Percentiles rank a stretch among this genome's conserved stretches.
These are phyloP conservation scores for Mallotus nudiflorus DNA, from an alignment of 345 rosid genomes.

Conservation along the genomic window DNA sequence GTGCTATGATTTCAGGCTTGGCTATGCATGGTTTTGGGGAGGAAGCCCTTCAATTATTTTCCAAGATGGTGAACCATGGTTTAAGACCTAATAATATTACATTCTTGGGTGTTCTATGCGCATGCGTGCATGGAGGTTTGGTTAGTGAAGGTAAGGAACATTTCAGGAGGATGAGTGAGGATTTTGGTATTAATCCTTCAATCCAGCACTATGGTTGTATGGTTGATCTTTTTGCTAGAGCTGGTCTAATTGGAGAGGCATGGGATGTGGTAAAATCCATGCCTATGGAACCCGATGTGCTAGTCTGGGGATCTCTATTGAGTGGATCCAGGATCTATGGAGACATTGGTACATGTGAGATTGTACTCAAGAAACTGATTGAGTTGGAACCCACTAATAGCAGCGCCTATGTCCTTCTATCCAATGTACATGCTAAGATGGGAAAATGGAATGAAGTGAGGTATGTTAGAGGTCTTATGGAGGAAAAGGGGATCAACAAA, in stretches of 20 bases:
- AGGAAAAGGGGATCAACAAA: conserved; percentile 42
- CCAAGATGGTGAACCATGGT: conserved; percentile 30
- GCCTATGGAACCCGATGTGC: conserved; percentile 51
- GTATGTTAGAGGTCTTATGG: conserved; percentile 46
- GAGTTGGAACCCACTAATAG: conserved; percentile 39
- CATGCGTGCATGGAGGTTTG: conserved; percentile 49
- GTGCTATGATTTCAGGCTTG: conserved; percentile 40
- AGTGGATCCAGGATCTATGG: conserved; percentile 49
- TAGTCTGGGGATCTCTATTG: conserved; percentile 44
- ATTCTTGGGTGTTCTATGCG: conserved; percentile 31
- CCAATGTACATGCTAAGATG: conserved; percentile 3
- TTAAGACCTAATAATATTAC: conserved; percentile 26
- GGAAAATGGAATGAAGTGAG: conserved; percentile 47
- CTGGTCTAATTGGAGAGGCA: conserved; percentile 45
- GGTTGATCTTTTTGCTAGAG: conserved; percentile 57
- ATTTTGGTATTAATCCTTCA: conserved; percentile 32
- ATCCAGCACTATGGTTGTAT: conserved; percentile 51
- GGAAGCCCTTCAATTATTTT: conserved; percentile 35
- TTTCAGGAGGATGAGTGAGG: conserved; percentile 41
- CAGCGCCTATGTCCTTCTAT: conserved; percentile 11
- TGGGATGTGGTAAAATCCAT: conserved; percentile 37
- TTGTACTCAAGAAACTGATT: conserved; percentile 32
- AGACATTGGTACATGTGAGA: conserved; percentile 17
- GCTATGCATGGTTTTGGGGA: conserved; percentile 39
- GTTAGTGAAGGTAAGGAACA: conserved; percentile 39